phyloP scores from a whole-genome alignment of 129 eudicot genomes.

The Chrysanthemum lavandulifolium region DNA sequence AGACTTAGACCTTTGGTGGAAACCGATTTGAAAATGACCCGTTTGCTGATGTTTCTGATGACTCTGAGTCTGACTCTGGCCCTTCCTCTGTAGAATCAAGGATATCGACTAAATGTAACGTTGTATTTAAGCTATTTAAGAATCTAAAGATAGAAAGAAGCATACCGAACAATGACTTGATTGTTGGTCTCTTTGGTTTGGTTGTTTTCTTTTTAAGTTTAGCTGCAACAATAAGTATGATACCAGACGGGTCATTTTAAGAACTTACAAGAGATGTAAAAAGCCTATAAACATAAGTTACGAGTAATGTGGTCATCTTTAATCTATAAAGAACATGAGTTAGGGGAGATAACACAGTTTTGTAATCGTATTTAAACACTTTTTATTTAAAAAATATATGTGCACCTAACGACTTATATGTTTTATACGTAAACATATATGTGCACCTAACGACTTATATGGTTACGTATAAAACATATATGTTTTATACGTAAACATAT shows the following conservation, averaged over 20 bases:
- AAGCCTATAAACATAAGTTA: not conserved
- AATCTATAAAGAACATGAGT: too few species aligned
- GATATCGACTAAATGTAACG: constrained; percentile 1
- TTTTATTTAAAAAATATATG: not conserved
- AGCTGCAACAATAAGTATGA: constrained; percentile 44
- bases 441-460: too few species aligned
- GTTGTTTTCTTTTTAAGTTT: constrained; percentile 85
- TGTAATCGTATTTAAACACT: not conserved
- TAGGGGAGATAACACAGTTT: not conserved
- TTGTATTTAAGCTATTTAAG: not conserved
- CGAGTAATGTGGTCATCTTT: too few species aligned
- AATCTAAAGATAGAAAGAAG: constrained; percentile 11
- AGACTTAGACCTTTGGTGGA: constrained; percentile 49
- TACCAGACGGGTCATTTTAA: constrained; percentile 1
- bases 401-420: too few species aligned
- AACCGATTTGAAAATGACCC: constrained; percentile 41
- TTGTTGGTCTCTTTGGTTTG: constrained; percentile 81
- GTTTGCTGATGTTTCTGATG: constrained; percentile 48
- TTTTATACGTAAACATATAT: too few species aligned
- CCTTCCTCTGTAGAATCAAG: constrained; percentile 25
- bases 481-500: too few species aligned
- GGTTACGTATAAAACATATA: too few species aligned
- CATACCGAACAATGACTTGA: constrained; percentile 87
- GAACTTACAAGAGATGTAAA: not conserved
- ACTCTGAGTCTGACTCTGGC: constrained; percentile 65